Conservation (phyloP, 1,284 basidiomycete genomes). For the Taiwanofungus camphoratus region DNA sequence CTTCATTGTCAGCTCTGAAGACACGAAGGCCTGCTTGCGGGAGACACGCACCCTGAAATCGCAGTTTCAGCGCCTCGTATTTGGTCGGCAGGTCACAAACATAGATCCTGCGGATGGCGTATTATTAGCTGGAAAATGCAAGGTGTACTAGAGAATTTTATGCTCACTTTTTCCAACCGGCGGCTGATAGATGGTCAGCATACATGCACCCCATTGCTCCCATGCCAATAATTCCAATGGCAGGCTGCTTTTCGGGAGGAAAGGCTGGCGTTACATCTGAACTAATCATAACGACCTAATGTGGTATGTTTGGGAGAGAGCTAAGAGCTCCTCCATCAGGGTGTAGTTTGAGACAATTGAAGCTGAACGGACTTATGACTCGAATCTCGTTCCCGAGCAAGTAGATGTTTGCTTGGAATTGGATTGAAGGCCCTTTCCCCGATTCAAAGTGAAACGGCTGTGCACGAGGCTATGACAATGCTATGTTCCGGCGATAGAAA, state of each 20-base stretch:
- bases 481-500: too few species aligned
- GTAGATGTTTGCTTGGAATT: too few species aligned
- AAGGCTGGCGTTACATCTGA: slow-evolving; percentile 44
- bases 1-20: slow-evolving; percentile 5
- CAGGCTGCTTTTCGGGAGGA: slow-evolving; percentile 56
- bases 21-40: not conserved
- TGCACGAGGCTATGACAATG: too few species aligned
- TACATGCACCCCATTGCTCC: slow-evolving; percentile 97
- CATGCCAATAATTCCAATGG: slow-evolving; percentile 88
- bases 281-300: slow-evolving; percentile 7
- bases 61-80: too few species aligned
- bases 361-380: too few species aligned
- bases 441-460: too few species aligned
- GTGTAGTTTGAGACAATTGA: too few species aligned
- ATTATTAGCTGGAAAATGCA: not conserved
- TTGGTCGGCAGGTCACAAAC: slow-evolving; percentile 84
- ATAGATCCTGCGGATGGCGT: slow-evolving; percentile 60
- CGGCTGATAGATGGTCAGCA: slow-evolving; percentile 66
- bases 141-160: not conserved
- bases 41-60: slow-evolving; percentile 44
- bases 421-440: too few species aligned
- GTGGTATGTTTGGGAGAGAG: not conserved
- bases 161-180: slow-evolving; percentile 81
- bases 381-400: too few species aligned
- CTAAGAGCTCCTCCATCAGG: not conserved